These are phyloP conservation scores for Monilinia aucupariae DNA, from an alignment of 2,329 filamentous ascomycete species.

Conservation along the genomic window DNA sequence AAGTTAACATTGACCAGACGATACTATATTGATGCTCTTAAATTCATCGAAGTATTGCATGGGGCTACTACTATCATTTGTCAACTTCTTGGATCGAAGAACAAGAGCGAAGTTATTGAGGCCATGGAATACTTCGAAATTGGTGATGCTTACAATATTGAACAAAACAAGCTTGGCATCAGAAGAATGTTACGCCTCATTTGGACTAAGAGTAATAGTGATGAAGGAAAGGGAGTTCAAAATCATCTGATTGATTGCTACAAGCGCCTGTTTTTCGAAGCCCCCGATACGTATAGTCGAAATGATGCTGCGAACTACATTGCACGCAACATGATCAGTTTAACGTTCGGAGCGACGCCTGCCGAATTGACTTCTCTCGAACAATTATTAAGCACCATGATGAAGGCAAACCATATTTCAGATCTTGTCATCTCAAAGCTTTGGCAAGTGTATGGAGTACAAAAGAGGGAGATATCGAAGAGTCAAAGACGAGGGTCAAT, in stretches of 20 bases:
- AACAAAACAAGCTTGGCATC: conserved; percentile 88
- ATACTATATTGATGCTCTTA: conserved; percentile 89
- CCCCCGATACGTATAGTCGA: conserved; percentile 76
- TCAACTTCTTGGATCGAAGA: conserved; percentile 85
- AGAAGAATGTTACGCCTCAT: conserved; percentile 93
- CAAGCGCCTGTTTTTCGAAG: conserved; percentile 91
- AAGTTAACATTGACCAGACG: conserved; percentile 82
- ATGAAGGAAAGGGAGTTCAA: conserved; percentile 97
- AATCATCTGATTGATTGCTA: conserved; percentile 96
- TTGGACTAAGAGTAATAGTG: conserved; percentile 99
- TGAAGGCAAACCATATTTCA: conserved; percentile 83
- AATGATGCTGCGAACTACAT: conserved; percentile 95
- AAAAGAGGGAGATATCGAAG: conserved; percentile 86
- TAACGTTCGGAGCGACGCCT: conserved; percentile 91
- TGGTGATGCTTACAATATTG: conserved; percentile 91
- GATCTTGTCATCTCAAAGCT: conserved; percentile 84
- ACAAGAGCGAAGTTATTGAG: conserved; percentile 98
- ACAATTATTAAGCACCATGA: conserved; percentile 94
- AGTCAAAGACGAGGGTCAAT: conserved; percentile 89
- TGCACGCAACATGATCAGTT: conserved; percentile 96
- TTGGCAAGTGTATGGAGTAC: conserved; percentile 96
- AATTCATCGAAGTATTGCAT: conserved; percentile 88
- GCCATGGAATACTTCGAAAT: conserved; percentile 98
- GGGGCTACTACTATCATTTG: conserved; percentile 74
- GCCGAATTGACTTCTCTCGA: conserved; percentile 94